These are phyloP conservation scores for Mycena olivaceomarginata DNA, from an alignment of 768 basidiomycete genomes.

Conservation along the genomic window DNA sequence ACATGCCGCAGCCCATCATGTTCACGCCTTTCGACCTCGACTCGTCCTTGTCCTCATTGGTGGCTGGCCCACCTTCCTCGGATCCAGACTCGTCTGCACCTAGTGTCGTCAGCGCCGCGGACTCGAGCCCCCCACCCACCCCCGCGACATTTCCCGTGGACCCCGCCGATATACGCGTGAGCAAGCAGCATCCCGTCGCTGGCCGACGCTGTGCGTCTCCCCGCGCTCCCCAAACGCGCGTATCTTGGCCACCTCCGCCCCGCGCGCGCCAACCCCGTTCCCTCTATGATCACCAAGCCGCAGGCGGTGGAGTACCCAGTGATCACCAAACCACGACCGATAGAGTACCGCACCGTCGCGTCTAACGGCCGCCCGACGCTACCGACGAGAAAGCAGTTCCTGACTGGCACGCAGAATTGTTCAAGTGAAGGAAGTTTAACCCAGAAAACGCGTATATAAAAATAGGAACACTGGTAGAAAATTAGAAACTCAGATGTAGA, in stretches of 20 bases:
- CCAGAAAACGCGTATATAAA: no score
- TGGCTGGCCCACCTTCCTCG: not conserved
- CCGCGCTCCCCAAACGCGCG: slow-evolving; percentile 17
- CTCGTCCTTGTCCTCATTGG: not conserved
- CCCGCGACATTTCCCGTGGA: not conserved
- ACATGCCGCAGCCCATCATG: slow-evolving; percentile 15
- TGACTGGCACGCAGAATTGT: not conserved
- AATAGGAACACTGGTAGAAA: no score
- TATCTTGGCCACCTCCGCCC: not conserved
- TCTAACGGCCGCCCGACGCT: not conserved
- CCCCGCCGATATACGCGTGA: not conserved
- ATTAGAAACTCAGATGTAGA: no score
- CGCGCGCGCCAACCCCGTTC: not conserved
- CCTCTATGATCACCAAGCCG: not conserved
- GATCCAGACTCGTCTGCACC: slow-evolving; percentile 13
- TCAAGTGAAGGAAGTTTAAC: not conserved
- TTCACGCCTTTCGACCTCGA: slow-evolving; percentile 9
- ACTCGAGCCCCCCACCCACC: slow-evolving; percentile 14
- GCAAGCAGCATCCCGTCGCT: not conserved
- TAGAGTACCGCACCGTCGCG: not conserved
- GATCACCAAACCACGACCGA: not conserved
- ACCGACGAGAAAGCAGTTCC: not conserved
- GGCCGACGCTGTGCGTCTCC: not conserved
- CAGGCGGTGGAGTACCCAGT: not conserved
- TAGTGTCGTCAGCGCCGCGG: not conserved